phyloP scores from a whole-genome alignment of 2,329 filamentous ascomycete species.

The Aureobasidium mangrovei region DNA sequence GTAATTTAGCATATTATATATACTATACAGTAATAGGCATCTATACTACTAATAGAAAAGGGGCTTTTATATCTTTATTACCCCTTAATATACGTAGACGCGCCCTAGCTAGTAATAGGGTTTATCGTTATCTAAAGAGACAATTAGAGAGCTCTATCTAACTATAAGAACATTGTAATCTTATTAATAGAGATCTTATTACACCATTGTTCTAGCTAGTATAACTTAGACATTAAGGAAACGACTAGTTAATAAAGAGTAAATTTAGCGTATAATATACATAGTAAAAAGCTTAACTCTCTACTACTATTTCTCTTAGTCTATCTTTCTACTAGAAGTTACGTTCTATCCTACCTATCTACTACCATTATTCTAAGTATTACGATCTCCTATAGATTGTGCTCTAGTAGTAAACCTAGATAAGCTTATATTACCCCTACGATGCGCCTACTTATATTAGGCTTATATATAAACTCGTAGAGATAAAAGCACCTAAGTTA shows the following conservation, averaged over 20 bases:
- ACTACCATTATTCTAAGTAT: not conserved
- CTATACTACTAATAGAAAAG: not conserved
- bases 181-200: not conserved
- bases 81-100: not conserved
- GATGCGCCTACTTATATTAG: not conserved
- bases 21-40: not conserved
- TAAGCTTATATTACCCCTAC: not conserved
- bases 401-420: conserved; percentile 1
- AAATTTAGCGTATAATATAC: not conserved
- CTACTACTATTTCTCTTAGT: not conserved
- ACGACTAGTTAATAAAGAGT: not conserved
- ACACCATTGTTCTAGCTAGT: not conserved
- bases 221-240: not conserved
- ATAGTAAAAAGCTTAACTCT: not conserved
- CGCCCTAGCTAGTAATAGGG: not conserved
- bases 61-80: not conserved
- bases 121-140: conserved; percentile 3
- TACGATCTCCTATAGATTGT: not conserved
- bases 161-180: not conserved
- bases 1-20: not conserved
- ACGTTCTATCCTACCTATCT: not conserved
- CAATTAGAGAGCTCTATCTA: conserved; percentile 1
- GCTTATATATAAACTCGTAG: not conserved
- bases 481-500: not conserved
- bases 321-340: not conserved